These are phyloP conservation scores for Lachancea kluyveri DNA, from an alignment of 805 yeast species.

Conservation along the genomic window DNA sequence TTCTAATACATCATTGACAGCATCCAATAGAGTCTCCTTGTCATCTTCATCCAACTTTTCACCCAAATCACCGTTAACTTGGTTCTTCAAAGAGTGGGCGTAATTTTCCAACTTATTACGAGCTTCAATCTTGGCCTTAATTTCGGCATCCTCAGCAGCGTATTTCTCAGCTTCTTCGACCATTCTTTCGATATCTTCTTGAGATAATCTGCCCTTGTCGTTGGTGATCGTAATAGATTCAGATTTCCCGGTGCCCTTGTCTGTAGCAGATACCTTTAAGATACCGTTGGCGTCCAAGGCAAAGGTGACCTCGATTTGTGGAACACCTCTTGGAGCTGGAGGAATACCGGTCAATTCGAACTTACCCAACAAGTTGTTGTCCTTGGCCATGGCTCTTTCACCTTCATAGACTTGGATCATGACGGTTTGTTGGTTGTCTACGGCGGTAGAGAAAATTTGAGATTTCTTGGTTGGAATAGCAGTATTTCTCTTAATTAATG, in stretches of 20 bases:
- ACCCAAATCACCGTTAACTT: slow-evolving; percentile 58
- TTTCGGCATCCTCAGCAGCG: slow-evolving; percentile 83
- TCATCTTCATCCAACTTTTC: slow-evolving; percentile 84
- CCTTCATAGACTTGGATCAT: slow-evolving; percentile 93
- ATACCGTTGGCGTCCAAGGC: slow-evolving; percentile 98
- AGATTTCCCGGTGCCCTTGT: slow-evolving; percentile 90
- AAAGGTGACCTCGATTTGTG: slow-evolving; percentile 82
- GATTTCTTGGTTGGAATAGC: slow-evolving; percentile 94
- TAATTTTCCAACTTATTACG: slow-evolving; percentile 86
- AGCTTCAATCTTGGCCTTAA: slow-evolving; percentile 80
- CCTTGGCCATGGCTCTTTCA: slow-evolving; percentile 92
- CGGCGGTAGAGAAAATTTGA: slow-evolving; percentile 92
- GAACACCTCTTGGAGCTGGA: slow-evolving; percentile 74
- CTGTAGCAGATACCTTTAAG: slow-evolving; percentile 90
- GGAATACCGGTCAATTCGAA: slow-evolving; percentile 93
- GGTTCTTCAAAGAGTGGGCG: slow-evolving; percentile 75
- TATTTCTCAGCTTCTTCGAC: slow-evolving; percentile 94
- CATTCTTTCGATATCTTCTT: slow-evolving; percentile 96
- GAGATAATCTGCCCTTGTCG: slow-evolving; percentile 89
- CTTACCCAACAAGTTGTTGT: slow-evolving; percentile 94
- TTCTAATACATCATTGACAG: slow-evolving; percentile 77
- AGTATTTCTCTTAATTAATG: slow-evolving; percentile 89
- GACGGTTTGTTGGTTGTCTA: slow-evolving; percentile 94
- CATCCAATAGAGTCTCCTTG: slow-evolving; percentile 81
- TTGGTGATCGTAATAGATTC: slow-evolving; percentile 88